Evolutionary conservation across 768 basidiomycete species (phyloP).

Genomic region (Cystofilobasidium bisporidii): DNA sequence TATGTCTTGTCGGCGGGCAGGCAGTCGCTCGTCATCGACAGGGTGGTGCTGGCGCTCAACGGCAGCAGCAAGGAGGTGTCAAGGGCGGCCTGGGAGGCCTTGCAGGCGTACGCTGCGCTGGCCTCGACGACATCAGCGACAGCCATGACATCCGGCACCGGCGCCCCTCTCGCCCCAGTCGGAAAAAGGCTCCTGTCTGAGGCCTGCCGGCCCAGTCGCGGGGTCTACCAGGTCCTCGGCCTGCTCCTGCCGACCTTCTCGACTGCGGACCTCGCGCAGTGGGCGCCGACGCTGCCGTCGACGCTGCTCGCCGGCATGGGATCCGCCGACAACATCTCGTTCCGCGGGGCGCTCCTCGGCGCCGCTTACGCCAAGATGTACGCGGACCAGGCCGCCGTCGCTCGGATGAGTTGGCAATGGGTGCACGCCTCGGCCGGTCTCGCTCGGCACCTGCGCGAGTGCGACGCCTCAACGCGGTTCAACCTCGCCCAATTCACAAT

Average conservation of each 20-base stretch:
- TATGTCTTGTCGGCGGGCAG: neutral
- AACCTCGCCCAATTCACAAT: conserved; percentile 7
- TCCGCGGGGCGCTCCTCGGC: neutral
- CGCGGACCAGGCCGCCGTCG: neutral
- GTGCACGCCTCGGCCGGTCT: neutral
- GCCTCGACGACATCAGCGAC: neutral
- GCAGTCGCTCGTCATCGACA: neutral
- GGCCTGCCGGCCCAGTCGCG: neutral
- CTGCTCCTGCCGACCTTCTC: neutral
- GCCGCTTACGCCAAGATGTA: neutral
- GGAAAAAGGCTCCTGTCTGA: neutral
- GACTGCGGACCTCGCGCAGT: neutral
- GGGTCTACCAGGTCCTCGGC: neutral
- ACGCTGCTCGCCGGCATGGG: neutral
- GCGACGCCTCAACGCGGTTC: neutral
- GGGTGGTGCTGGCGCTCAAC: neutral
- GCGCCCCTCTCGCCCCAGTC: neutral
- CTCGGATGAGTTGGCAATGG: neutral
- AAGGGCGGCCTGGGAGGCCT: neutral
- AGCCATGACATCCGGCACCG: no score
- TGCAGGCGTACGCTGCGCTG: neutral
- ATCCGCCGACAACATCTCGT: neutral
- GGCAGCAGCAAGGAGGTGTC: neutral
- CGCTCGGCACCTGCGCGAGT: neutral
- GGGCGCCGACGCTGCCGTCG: neutral